Percentiles rank a stretch among this genome's conserved stretches.
These are phyloP conservation scores for Aspergillus quadrilineatus DNA, from an alignment of 2,329 filamentous ascomycete species.

Conservation along the genomic window DNA sequence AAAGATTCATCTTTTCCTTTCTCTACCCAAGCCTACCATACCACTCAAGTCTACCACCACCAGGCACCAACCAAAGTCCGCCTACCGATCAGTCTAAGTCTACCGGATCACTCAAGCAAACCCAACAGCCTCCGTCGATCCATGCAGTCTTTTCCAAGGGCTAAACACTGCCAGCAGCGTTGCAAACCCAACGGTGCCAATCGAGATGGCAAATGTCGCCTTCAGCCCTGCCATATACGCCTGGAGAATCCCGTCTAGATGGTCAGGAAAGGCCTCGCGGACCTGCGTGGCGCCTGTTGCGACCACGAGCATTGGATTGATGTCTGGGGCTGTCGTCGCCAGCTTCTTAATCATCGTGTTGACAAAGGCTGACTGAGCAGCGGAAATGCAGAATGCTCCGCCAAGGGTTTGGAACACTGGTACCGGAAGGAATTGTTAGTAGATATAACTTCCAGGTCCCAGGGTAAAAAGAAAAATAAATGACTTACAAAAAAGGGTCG, in stretches of 20 bases:
- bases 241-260: neutral
- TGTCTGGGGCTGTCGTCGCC: neutral
- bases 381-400: neutral
- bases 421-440: neutral
- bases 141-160: too few species aligned
- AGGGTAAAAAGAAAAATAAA: neutral
- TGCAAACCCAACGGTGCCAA: neutral
- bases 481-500: neutral
- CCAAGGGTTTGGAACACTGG: neutral
- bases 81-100: too few species aligned
- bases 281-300: neutral
- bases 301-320: neutral
- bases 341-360: neutral
- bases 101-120: too few species aligned
- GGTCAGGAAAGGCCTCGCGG: neutral
- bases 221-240: conserved; percentile 3
- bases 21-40: too few species aligned
- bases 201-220: neutral
- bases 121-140: too few species aligned
- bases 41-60: too few species aligned
- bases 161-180: neutral
- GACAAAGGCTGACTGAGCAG: neutral
- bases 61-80: too few species aligned
- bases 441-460: too few species aligned
- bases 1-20: too few species aligned